Percentiles rank a stretch among this genome's conserved stretches.
These are phyloP conservation scores for Nicotiana attenuata DNA, from an alignment of 257 asterid species.

Conservation along the genomic window DNA sequence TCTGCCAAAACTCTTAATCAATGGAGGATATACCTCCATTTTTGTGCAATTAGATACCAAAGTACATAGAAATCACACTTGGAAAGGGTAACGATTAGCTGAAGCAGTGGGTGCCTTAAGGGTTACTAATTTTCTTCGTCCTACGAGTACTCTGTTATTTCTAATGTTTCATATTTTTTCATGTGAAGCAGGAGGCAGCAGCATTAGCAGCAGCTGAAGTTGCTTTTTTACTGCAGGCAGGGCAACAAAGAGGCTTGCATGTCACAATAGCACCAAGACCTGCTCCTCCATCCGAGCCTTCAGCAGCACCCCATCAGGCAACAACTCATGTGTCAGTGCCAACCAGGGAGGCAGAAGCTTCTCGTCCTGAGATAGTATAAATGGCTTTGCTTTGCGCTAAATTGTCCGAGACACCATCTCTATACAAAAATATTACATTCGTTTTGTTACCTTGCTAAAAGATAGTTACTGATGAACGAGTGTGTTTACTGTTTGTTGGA, in stretches of 20 bases:
- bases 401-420: neutral
- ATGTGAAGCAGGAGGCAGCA: constrained; percentile 32
- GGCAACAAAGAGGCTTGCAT: constrained; percentile 38
- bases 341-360: neutral
- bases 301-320: neutral
- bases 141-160: neutral
- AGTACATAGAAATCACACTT: too few species aligned
- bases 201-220: constrained; percentile 26
- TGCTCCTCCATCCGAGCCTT: constrained; percentile 19
- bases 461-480: neutral
- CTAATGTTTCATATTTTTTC: neutral
- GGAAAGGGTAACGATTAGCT: too few species aligned
- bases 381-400: neutral
- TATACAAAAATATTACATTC: neutral
- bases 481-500: neutral
- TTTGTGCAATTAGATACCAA: too few species aligned
- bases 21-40: too few species aligned
- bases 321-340: neutral
- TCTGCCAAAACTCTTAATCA: neutral
- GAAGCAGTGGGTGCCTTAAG: too few species aligned
- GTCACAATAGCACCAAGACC: constrained; percentile 26
- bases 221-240: constrained; percentile 38
- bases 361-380: neutral
- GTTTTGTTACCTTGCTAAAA: neutral
- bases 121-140: neutral